Percentiles rank a stretch among this genome's conserved stretches.
Conservation (phyloP, 768 basidiomycete genomes). For the Porpolomopsis calyptriformis region DNA sequence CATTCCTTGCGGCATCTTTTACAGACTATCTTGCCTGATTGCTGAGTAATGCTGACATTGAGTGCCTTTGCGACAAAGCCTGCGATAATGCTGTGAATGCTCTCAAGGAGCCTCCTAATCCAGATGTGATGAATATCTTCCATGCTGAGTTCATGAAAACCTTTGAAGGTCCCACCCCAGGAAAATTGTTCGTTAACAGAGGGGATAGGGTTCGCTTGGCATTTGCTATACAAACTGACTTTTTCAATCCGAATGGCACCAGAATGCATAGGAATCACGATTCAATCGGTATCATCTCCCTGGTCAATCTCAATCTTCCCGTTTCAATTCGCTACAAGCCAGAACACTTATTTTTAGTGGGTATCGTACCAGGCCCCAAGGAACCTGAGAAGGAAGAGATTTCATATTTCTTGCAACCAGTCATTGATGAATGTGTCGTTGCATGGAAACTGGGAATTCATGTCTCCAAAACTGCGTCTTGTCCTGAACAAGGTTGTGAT, state of each 20-base stretch:
- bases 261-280: conserved; percentile 11
- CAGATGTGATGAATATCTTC: conserved; percentile 13
- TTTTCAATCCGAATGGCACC: conserved; percentile 21
- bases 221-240: conserved; percentile 19
- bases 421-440: conserved; percentile 17
- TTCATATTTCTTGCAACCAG: conserved; percentile 17
- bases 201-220: conserved; percentile 14
- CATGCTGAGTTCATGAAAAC: conserved; percentile 18
- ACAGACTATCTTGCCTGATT: conserved; percentile 14
- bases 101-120: conserved; percentile 5
- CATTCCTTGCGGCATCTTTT: conserved; percentile 12
- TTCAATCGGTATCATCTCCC: conserved; percentile 20
- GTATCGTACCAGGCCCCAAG: conserved; percentile 20
- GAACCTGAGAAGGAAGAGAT: conserved; percentile 19
- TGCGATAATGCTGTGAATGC: conserved; percentile 12
- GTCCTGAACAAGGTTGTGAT: background rate
- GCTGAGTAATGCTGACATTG: conserved; percentile 12
- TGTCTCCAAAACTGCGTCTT: background rate
- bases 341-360: conserved; percentile 21
- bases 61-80: conserved; percentile 11
- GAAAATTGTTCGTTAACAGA: conserved; percentile 14
- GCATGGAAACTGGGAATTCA: conserved; percentile 8
- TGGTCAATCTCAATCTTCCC: conserved; percentile 23
- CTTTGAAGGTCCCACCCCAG: conserved; percentile 17
- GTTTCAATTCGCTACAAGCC: conserved; percentile 18